Percentiles rank a stretch among this genome's conserved stretches.
Evolutionary conservation across 495 filamentous ascomycete genomes (phyloP).

Genomic region (Chaetomium fimeti): DNA sequence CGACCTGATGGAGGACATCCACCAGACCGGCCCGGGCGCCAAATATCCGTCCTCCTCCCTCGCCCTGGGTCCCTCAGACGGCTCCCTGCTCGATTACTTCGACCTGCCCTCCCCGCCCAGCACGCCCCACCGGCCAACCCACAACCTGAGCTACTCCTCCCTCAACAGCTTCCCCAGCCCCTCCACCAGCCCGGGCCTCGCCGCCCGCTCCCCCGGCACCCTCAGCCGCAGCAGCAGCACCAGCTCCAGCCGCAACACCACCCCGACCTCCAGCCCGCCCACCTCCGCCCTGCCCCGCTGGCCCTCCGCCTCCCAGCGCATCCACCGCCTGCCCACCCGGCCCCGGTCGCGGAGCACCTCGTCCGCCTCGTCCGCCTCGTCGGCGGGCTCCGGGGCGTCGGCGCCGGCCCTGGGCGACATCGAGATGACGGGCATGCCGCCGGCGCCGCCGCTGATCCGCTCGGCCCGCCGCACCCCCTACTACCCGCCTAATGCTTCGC

Average conservation of each 20-base stretch:
- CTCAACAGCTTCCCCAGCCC: conserved; percentile 17
- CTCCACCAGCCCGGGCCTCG: conserved; percentile 5
- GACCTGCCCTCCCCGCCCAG: conserved; percentile 28
- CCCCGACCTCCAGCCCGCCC: conserved; percentile 5
- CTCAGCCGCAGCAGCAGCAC: conserved; percentile 4
- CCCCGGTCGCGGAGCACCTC: conserved; percentile 15
- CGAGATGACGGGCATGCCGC: background rate
- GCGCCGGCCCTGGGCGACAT: background rate
- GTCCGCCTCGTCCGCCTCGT: conserved; percentile 4
- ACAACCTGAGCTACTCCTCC: conserved; percentile 13
- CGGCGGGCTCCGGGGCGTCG: background rate
- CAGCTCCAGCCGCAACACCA: background rate
- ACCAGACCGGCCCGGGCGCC: background rate
- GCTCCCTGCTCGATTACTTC: conserved; percentile 28
- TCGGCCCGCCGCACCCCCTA: conserved; percentile 25
- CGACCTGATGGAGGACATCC: conserved; percentile 17
- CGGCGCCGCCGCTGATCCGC: conserved; percentile 5
- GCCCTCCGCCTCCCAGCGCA: conserved; percentile 17
- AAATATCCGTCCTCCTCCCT: background rate
- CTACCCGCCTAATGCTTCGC: conserved; percentile 32
- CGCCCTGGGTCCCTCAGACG: conserved; percentile 16
- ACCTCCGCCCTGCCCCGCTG: conserved; percentile 5
- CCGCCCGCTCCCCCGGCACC: conserved; percentile 5
- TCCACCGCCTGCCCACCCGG: conserved; percentile 16
- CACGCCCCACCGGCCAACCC: conserved; percentile 17